Percentiles rank a stretch among this genome's conserved stretches.
Conservation (phyloP, 208 protist species). For the Trypanosoma avium region DNA sequence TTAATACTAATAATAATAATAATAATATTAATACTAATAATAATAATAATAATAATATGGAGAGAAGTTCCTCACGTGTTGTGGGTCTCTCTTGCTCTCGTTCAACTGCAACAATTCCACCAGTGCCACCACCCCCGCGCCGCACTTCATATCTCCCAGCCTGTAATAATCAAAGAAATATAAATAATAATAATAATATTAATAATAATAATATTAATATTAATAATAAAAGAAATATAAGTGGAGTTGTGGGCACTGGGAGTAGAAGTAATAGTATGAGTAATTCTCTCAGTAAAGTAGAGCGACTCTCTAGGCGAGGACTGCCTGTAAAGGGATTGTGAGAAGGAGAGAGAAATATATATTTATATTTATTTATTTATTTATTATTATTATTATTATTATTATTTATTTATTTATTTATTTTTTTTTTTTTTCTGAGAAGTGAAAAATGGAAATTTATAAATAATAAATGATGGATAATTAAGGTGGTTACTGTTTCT, state of each 20-base stretch:
- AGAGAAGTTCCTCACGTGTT: no score
- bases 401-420: constrained; percentile 21
- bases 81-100: background rate
- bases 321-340: background rate
- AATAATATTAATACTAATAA: no score
- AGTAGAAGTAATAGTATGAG: no score
- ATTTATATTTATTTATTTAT: constrained; percentile 21
- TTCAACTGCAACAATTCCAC: background rate
- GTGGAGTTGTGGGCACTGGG: no score
- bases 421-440: constrained; percentile 11
- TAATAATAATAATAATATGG: no score
- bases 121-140: background rate
- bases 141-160: background rate
- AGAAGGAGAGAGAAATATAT: constrained; percentile 9
- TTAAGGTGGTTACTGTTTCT: no score
- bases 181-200: background rate
- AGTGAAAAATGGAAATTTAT: no score
- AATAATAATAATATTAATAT: background rate
- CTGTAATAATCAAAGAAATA: no score
- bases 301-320: no score
- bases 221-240: background rate
- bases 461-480: no score
- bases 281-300: no score
- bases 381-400: background rate
- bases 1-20: no score